Conservation (phyloP, 164 flowering plant genomes). For the Aristolochia fimbriata region DNA sequence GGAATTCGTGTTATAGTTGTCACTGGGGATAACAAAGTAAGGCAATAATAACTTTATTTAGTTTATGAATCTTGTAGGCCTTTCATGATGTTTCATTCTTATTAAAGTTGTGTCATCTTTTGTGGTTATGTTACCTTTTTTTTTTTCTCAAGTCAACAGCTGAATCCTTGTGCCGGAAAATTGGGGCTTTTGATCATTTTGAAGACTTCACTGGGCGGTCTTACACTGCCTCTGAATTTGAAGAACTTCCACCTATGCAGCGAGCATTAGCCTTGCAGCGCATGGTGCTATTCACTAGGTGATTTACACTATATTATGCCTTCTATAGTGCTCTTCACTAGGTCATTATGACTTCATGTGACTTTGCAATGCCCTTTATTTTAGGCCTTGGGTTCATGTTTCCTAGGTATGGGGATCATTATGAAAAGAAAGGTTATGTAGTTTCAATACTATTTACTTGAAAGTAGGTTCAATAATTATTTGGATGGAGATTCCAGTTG, state of each 20-base stretch:
- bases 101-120: not conserved
- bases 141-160: constrained; percentile 67
- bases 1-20: constrained; percentile 98
- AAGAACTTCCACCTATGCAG: constrained; percentile 84
- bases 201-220: constrained; percentile 74
- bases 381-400: too few relatives aligned
- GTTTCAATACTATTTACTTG: too few relatives aligned
- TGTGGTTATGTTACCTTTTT: not conserved
- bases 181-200: constrained; percentile 86
- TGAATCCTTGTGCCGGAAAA: constrained; percentile 76
- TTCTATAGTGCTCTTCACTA: too few relatives aligned
- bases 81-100: not conserved
- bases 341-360: too few relatives aligned
- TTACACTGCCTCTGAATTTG: constrained; percentile 95
- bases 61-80: constrained; percentile 1
- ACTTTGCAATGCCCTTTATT: too few relatives aligned
- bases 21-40: constrained; percentile 97
- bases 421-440: too few relatives aligned
- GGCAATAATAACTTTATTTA: not conserved
- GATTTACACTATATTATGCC: constrained; percentile 1
- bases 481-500: too few relatives aligned
- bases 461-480: too few relatives aligned
- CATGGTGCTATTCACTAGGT: constrained; percentile 93
- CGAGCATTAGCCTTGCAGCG: constrained; percentile 73
- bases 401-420: too few relatives aligned